Evolutionary conservation across 1,284 basidiomycete species (phyloP).

Genomic region (Boletus semigastroideus): DNA sequence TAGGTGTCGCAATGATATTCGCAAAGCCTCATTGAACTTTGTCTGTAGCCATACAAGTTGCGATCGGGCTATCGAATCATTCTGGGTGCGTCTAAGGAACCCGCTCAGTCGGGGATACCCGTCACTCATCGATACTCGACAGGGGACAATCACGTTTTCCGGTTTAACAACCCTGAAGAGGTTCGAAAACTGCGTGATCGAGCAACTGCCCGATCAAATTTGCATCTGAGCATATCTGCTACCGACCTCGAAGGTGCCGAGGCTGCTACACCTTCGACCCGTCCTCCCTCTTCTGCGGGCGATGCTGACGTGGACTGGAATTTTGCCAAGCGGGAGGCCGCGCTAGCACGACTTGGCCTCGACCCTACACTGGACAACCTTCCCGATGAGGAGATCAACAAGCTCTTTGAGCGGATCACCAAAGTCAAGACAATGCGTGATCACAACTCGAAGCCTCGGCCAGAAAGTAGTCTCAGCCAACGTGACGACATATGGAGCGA

Average conservation of each 20-base stretch:
- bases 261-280: conserved; percentile 44
- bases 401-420: conserved; percentile 88
- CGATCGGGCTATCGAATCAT: conserved; percentile 95
- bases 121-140: conserved; percentile 1
- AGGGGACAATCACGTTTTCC: conserved; percentile 98
- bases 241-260: conserved; percentile 58
- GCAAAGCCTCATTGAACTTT: conserved; percentile 23
- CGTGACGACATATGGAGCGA: conserved; percentile 88
- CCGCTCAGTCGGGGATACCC: conserved; percentile 7
- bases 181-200: conserved; percentile 88
- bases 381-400: conserved; percentile 91
- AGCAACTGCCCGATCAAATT: conserved; percentile 64
- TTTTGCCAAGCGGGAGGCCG: conserved; percentile 90
- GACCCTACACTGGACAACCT: conserved; percentile 88
- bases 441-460: conserved; percentile 66
- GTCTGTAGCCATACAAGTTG: conserved; percentile 69
- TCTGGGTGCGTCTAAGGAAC: conserved; percentile 55
- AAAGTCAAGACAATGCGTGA: conserved; percentile 90
- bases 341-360: conserved; percentile 76
- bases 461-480: conserved; percentile 82
- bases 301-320: conserved; percentile 88
- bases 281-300: conserved; percentile 69
- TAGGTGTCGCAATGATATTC: conserved; percentile 35
- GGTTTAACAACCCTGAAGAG: conserved; percentile 95
- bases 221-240: conserved; percentile 64